A percentile compares a stretch with the other conserved stretches of the same genome.
phyloP scores from a whole-genome alignment of 257 asterid species.

The Solanum peruvianum region DNA sequence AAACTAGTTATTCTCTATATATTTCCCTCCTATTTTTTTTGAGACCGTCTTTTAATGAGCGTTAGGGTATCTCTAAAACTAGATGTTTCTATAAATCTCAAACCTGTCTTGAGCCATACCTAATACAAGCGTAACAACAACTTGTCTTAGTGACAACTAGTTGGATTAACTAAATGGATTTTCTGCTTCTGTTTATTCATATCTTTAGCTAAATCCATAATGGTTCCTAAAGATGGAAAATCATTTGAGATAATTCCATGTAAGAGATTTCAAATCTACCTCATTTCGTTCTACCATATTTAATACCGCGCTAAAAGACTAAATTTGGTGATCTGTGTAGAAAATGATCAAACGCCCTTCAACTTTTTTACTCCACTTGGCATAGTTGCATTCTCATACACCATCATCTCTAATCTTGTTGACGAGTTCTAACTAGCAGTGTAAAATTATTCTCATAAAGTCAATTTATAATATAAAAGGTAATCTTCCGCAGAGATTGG shows the following conservation, averaged over 20 bases:
- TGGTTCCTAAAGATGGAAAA: not conserved
- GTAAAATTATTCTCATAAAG: not conserved
- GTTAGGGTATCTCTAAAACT: not conserved
- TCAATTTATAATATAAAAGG: not conserved
- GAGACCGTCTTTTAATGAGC: not conserved
- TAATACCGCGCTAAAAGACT: not conserved
- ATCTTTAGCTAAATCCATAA: not conserved
- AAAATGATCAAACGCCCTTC: not conserved
- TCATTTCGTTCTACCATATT: not conserved
- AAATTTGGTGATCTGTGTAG: not conserved
- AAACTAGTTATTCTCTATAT: not conserved
- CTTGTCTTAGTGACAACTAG: not conserved
- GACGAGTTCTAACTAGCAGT: not conserved
- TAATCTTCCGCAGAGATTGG: not conserved
- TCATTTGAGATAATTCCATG: not conserved
- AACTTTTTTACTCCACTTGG: conserved; percentile 10
- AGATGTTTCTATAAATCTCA: not conserved
- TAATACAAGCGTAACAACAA: not conserved
- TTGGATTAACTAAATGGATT: not conserved
- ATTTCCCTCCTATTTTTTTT: not conserved
- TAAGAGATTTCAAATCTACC: not conserved
- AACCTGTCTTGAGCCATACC: not conserved
- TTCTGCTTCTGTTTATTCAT: not conserved
- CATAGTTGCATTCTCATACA: not conserved
- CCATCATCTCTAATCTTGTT: not conserved